Evolutionary conservation across 352 stramenopile species (phyloP), one percentile per base, ranked within the genome.

Genomic region (Phytophthora megakarya): DNA sequence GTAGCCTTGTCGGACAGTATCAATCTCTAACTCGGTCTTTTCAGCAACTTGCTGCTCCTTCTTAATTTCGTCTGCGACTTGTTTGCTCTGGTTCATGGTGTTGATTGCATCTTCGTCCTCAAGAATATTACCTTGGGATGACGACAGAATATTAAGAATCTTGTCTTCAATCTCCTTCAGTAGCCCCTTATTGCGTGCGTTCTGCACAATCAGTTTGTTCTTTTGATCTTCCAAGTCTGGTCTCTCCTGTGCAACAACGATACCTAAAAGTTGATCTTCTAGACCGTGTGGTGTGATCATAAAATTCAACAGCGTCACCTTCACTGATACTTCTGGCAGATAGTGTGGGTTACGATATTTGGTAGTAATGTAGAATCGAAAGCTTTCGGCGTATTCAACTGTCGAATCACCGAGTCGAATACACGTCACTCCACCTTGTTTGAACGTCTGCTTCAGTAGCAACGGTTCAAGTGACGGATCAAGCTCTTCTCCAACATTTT

Each of bases 161-260:
- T 93, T 95, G 67, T 98, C 92, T 69, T 98, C 94, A 49, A 98
- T 98, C 39, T 97, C 91, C 59, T 98, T 97, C 12, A 98, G 79
- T 47, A 96, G 70, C 1, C 80, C 78, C 55, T 96, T 97, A 71
- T 98, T 98, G 28, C 91, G 86, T 12, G 93, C 93, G 28, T 86
- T 93, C 53, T 97, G 89, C 0, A 98, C 69, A 42, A 98, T 97
- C 25, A 98, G 68, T 35, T 94, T 86, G 75, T 97, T 97, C 73
- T 97, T 97, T 56, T 97, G 87, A 55, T 96, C 83, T 64, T 98
- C 93, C 2, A 98, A 70, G 55, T 98, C 92, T 1, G 92, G 89
- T n/a, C 90, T 78, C 47, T 98, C 93, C 48, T 97, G 76, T 0
- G 88, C 85, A 1, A 98, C 92, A n/a, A 97, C 91, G 37, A 97